A percentile compares a stretch with the other conserved stretches of the same genome.
These are phyloP conservation scores for Xylariaceae sp. DNA, from an alignment of 2,329 filamentous ascomycete species.

Conservation along the genomic window DNA sequence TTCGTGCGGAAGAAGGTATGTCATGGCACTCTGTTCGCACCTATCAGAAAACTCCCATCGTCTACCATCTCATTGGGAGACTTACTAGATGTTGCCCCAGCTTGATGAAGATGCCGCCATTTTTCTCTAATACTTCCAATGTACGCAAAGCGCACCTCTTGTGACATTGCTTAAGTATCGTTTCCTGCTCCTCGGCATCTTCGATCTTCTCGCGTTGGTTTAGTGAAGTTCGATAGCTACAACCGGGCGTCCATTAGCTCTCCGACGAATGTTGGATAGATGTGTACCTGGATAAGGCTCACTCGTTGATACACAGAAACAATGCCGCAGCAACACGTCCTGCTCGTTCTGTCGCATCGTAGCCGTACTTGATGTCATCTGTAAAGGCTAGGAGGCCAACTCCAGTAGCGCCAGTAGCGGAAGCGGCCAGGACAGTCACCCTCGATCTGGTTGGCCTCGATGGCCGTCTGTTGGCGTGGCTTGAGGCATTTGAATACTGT, in stretches of 20 bases:
- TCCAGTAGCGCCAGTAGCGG: constrained; percentile 48
- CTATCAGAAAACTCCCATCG: constrained; percentile 1
- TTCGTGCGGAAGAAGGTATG: constrained; percentile 84
- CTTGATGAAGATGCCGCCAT: constrained; percentile 98
- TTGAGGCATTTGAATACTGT: constrained; percentile 22
- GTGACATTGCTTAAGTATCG: constrained; percentile 78
- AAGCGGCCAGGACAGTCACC: constrained; percentile 45
- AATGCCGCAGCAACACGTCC: constrained; percentile 75
- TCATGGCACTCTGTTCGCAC: constrained; percentile 74
- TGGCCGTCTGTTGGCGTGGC: constrained; percentile 19
- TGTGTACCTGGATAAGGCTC: constrained; percentile 6
- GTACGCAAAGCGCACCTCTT: constrained; percentile 89
- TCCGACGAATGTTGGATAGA: not conserved
- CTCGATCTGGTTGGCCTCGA: constrained; percentile 21
- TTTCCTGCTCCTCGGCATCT: constrained; percentile 63
- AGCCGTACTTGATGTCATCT: constrained; percentile 73
- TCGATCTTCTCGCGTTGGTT: constrained; percentile 63
- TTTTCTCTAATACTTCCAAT: constrained; percentile 83
- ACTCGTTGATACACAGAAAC: constrained; percentile 87
- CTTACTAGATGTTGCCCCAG: constrained; percentile 83
- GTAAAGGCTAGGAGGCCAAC: constrained; percentile 53
- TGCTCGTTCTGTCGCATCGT: constrained; percentile 72
- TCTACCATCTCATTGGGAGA: not conserved
- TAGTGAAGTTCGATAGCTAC: constrained; percentile 82
- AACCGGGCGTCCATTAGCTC: constrained; percentile 6